Evolutionary conservation across 202 grass and related monocot species (phyloP), one percentile per base, ranked within the genome.

Genomic region (Bolboschoenoplectus hybrid): DNA sequence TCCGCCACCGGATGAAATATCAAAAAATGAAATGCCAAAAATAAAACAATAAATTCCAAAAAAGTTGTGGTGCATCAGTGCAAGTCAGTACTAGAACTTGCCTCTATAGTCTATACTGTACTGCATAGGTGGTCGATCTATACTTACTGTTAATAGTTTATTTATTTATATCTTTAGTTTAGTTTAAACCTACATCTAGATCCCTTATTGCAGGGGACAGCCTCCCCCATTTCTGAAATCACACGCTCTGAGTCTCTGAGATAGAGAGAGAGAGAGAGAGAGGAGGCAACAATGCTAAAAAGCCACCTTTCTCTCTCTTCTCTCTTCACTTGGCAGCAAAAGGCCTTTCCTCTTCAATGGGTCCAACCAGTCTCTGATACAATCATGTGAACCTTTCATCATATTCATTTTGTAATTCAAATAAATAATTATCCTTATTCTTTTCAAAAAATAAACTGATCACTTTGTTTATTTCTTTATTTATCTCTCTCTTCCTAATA

Each of bases 401-500:
- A 84, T 84, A 76, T 79, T 58, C 75, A 57, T 81, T 41, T 67
- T 88, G 89, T 85, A 91, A 89, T 84, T 91, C 56, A 61, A 81
- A 85, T 36, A n/a, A 69, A 43, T 6, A 67, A 40, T 39, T 40
- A 70, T 50, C 81, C 74, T 87, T 76, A 80, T 82, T 63, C 65
- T 73, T 85, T 79, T 75, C 61, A 82, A 44, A 68, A 85, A 85
- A 26, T 26, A 26, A 26, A 89, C 85, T 72, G 85, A 70, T 87
- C 89, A 51, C 85, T 85, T 89, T 89, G 64, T 84, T 76, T 85
- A 43, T 46, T 64, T 50, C 13, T 9, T 38, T 66, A 20, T 85
- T 76, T 72, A 52, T 65, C 26, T 86, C 77, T 88, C 36, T 78
- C 81, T 90, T 89, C 89, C 80, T 85, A 81, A 85, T 87, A 84